Percentiles rank a stretch among this genome's conserved stretches.
phyloP scores from a whole-genome alignment of 2,329 filamentous ascomycete genomes.

The Didymella keratinophila region DNA sequence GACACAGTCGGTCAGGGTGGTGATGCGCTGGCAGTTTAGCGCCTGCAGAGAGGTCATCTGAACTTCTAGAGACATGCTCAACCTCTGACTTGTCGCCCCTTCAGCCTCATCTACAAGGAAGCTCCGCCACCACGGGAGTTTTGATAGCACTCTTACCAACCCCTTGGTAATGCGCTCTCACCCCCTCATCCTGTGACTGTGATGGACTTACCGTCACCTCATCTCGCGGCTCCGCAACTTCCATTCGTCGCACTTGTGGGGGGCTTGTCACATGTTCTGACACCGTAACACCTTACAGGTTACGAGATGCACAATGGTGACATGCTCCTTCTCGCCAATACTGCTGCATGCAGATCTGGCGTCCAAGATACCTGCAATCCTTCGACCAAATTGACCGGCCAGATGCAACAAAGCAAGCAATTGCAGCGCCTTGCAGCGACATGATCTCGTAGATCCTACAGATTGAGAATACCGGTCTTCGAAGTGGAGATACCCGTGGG shows the following conservation, averaged over 20 bases:
- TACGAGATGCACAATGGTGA: slow-evolving; percentile 24
- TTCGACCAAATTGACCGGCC: slow-evolving; percentile 5
- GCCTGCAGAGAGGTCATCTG: slow-evolving; percentile 49
- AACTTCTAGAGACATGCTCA: slow-evolving; percentile 27
- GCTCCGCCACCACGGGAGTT: slow-evolving; percentile 46
- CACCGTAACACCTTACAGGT: slow-evolving; percentile 23
- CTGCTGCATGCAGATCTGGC: slow-evolving; percentile 27
- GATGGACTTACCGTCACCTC: slow-evolving; percentile 34
- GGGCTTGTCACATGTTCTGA: slow-evolving; percentile 37
- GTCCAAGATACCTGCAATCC: slow-evolving; percentile 17
- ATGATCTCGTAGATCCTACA: slow-evolving; percentile 1
- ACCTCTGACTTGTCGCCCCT: slow-evolving; percentile 39
- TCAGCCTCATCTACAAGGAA: slow-evolving; percentile 48
- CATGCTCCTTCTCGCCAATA: slow-evolving; percentile 26
- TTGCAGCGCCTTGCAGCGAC: slow-evolving; percentile 5
- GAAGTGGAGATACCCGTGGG: slow-evolving; percentile 2
- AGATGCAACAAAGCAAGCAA: slow-evolving; percentile 9
- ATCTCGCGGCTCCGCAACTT: slow-evolving; percentile 33
- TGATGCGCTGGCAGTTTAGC: slow-evolving; percentile 51
- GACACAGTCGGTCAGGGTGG: slow-evolving; percentile 44
- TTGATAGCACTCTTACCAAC: slow-evolving; percentile 38
- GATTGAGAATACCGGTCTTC: slow-evolving; percentile 2
- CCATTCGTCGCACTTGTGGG: slow-evolving; percentile 42
- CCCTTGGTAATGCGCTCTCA: slow-evolving; percentile 50
- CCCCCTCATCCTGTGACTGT: slow-evolving; percentile 38